Evolutionary conservation across 2,329 filamentous ascomycete species (phyloP), one percentile per base, ranked within the genome.

Genomic region (Sporothrix protearum): DNA sequence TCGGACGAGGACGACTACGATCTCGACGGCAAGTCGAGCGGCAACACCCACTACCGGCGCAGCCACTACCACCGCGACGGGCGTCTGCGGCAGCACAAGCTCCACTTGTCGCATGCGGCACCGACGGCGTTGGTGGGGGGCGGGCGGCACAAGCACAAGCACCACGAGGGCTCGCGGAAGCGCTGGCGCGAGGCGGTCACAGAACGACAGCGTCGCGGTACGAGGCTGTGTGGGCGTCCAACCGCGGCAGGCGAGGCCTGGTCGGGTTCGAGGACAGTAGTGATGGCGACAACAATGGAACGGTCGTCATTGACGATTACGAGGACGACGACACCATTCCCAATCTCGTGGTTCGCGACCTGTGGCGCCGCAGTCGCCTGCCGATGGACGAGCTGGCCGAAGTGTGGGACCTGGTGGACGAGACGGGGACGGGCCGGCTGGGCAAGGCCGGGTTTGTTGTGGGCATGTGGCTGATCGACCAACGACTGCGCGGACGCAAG

Each of bases 211-310:
- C 84, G 91, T n/a, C 92, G 77, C 86, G 92, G 1, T 96, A 96
- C 79, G 92, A 95, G 79, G 92, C 91, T 2, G 87, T 96, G 0
- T 96, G 92, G 92, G 92, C 92, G 1, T 92, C 91, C 55, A 96
- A 96, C 76, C 88, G 89, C 66, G 92, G 92, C 0, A 72, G 88
- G 0, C 80, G 42, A 14, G 73, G 72, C 3, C 25, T 74, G 4
- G 68, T 28, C 14, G 71, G 49, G 4, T 49, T 33, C n/a, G n/a
- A n/a, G 22, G 47, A 30, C 9, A 67, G 74, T 12, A 61, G 22
- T 22, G 70, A 47, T 2, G 39, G 28, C 10, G 22, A 51, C 25
- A 39, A 64, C 2, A 36, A 28, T 19, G 69, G 28, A 2, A 22
- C 14, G 1, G 30, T 69, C 53, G 69, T 22, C 14, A 14, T 16